Percentiles rank a stretch among this genome's conserved stretches.
Conservation (phyloP, 139 green algal genomes). For the Asterochloris sp. region DNA sequence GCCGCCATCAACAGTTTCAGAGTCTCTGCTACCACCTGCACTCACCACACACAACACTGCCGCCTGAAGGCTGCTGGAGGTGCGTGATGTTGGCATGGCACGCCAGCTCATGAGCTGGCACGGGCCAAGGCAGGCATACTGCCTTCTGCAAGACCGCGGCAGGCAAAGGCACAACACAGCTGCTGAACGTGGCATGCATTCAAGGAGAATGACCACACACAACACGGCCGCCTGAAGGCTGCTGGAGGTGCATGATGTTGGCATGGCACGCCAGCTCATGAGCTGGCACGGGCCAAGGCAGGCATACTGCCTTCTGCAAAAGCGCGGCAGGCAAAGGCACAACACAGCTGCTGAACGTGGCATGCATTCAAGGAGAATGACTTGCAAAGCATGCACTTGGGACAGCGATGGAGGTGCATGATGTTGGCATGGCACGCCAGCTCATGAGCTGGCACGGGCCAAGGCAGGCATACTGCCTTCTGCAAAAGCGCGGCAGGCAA, state of each 20-base stretch:
- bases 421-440: not conserved
- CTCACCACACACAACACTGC: not conserved
- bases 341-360: not conserved
- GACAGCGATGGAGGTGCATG: not conserved
- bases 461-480: not conserved
- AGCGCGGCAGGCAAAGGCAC: not conserved
- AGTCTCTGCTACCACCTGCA: conserved; percentile 5
- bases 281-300: not conserved
- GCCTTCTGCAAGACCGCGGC: not conserved
- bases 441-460: not conserved
- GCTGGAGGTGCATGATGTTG: not conserved
- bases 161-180: not conserved
- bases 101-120: not conserved
- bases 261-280: not conserved
- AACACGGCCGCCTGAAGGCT: not conserved
- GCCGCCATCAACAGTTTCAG: conserved; percentile 1
- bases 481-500: not conserved
- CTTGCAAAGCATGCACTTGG: too few relatives aligned
- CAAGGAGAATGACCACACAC: too few relatives aligned
- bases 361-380: too few relatives aligned
- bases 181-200: too few relatives aligned
- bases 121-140: not conserved
- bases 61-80: not conserved
- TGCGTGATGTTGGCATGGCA: not conserved
- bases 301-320: not conserved